A percentile compares a stretch with the other conserved stretches of the same genome.
Conservation (phyloP, 2,329 filamentous ascomycete genomes). For the Plenodomus biglobosus region DNA sequence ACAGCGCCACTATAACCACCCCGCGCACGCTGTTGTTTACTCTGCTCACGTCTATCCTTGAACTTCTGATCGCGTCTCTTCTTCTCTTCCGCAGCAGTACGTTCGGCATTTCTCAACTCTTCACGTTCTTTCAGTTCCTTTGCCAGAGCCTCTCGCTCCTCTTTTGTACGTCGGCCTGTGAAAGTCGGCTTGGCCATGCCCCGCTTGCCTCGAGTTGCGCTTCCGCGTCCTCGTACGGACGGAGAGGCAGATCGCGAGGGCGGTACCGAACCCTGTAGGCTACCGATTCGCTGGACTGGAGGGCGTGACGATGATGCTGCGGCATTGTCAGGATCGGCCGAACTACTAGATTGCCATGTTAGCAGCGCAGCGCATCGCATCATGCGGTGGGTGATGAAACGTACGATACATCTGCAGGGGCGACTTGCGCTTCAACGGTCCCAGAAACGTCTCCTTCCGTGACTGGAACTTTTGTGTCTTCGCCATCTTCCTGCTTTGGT, state of each 20-base stretch:
- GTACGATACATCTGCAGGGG: constrained; percentile 17
- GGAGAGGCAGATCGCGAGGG: constrained; percentile 36
- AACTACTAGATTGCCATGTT: constrained; percentile 11
- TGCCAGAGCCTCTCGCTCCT: constrained; percentile 48
- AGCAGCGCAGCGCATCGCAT: neutral
- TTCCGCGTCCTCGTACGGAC: constrained; percentile 29
- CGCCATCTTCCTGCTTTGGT: constrained; percentile 25
- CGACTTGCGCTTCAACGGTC: constrained; percentile 13
- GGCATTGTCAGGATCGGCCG: constrained; percentile 18
- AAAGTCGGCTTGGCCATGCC: constrained; percentile 45
- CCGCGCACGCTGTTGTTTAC: constrained; percentile 36
- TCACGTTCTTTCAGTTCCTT: constrained; percentile 45
- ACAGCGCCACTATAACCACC: constrained; percentile 48
- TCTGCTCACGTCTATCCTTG: constrained; percentile 24
- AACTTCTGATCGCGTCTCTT: constrained; percentile 25
- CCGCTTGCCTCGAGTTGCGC: constrained; percentile 31
- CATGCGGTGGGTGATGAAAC: neutral
- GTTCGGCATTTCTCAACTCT: constrained; percentile 40
- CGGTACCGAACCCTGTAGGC: constrained; percentile 31
- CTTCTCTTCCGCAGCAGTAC: constrained; percentile 32
- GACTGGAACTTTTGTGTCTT: constrained; percentile 15
- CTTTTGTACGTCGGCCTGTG: constrained; percentile 49
- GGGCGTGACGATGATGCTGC: constrained; percentile 23
- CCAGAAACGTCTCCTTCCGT: constrained; percentile 14
- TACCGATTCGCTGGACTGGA: constrained; percentile 32